Evolutionary conservation across 2,329 filamentous ascomycete species (phyloP), one percentile per base, ranked within the genome.

Genomic region (Epichloe glyceriae): DNA sequence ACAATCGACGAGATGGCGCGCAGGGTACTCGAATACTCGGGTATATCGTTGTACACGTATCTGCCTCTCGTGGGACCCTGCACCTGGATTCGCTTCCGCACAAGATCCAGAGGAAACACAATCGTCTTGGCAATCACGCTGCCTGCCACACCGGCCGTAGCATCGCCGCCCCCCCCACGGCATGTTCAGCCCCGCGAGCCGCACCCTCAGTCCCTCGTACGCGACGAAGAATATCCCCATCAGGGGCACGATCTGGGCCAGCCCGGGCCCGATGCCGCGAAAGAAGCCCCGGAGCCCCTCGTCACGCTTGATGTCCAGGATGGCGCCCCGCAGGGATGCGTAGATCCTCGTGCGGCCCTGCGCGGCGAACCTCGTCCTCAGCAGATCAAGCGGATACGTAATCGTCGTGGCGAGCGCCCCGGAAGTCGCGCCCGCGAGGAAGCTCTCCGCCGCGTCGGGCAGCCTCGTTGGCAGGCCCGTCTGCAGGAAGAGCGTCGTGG

Each of bases 151-250:
- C 93, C 93, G 1, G 91, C 87, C 1, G 83, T 77, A 0, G 91
- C 93, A 66, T 97, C 89, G 2, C 85, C 85, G 15, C 83, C 83
- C 19, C 19, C 89, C 87, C 64, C 85, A 83, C 0, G 83, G 83
- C 57, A 86, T 64, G 10, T 76, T 65, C 17, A 82, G 59, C 5
- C 62, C 61, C 6, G 72, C 71, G 44, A 91, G 66, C 0, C 76
- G 78, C 6, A 79, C 64, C 5, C 86, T 75, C 47, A 95, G 70
- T 10, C 76, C 74, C 67, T 98, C 93, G 70, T 97, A 98, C 40
- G 82, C 78, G 35, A 86, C 79, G 68, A 98, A 98, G 72, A 98
- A 97, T 2, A 95, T 74, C 14, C 93, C 93, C 93, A 98, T 98
- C 65, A 91, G 95, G 2, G 93, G 93, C 10, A 95, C 80, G 46